phyloP scores from a whole-genome alignment of 108 stramenopile genomes.

The Nitzschia sp. region DNA sequence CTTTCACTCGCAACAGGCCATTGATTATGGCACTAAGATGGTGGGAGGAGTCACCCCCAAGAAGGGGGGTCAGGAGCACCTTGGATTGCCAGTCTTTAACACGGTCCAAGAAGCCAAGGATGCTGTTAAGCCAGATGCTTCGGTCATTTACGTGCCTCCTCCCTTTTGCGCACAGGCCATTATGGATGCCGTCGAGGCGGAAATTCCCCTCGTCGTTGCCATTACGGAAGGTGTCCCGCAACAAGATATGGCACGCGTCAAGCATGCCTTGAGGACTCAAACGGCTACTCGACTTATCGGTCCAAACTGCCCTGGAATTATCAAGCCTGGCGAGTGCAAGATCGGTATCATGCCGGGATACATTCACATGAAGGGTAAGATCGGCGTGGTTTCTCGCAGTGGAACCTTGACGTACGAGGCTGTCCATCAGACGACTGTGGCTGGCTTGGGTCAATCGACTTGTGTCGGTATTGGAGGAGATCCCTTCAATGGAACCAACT shows the following conservation, averaged over 20 bases:
- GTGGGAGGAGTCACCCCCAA: constrained; percentile 98
- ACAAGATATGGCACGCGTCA: constrained; percentile 98
- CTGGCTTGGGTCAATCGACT: constrained; percentile 96
- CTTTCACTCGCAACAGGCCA: constrained; percentile 88
- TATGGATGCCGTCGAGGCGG: constrained; percentile 91
- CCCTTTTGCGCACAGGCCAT: constrained; percentile 95
- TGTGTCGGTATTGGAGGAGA: constrained; percentile 99
- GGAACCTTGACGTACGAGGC: constrained; percentile 99
- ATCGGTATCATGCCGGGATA: constrained; percentile 99
- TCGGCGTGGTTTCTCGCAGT: constrained; percentile 95
- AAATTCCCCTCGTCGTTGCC: constrained; percentile 97
- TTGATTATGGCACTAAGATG: constrained; percentile 99
- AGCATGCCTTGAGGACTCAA: constrained; percentile 81
- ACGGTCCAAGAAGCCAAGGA: constrained; percentile 86
- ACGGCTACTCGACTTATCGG: constrained; percentile 93
- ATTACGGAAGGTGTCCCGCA: constrained; percentile 99
- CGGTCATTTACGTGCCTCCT: constrained; percentile 99
- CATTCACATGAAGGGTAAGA: constrained; percentile 96
- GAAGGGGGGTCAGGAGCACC: constrained; percentile 93
- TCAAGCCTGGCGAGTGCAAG: constrained; percentile 99
- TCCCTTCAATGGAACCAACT: constrained; percentile 99
- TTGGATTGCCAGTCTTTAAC: constrained; percentile 97
- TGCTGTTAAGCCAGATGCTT: constrained; percentile 94
- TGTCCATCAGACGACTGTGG: constrained; percentile 95
- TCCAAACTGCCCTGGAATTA: constrained; percentile 99